phyloP scores from a whole-genome alignment of 257 asterid species.

The Coffea canephora region DNA sequence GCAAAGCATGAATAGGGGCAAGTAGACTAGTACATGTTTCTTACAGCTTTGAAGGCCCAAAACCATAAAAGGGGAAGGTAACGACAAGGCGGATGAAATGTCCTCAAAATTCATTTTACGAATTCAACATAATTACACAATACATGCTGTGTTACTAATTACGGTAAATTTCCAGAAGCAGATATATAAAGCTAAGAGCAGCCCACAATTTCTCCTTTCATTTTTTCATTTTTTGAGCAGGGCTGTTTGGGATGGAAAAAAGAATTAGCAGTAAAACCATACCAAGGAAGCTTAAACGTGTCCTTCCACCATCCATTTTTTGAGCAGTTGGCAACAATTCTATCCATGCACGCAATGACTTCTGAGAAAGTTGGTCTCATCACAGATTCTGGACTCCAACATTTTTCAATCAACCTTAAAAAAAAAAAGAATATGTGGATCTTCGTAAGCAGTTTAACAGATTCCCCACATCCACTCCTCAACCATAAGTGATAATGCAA shows the following conservation, averaged over 20 bases:
- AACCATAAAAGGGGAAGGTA: no score
- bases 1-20: no score
- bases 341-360: slow-evolving; percentile 68
- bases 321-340: slow-evolving; percentile 59
- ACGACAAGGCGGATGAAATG: no score
- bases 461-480: no score
- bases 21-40: no score
- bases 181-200: neutral
- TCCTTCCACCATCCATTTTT: slow-evolving; percentile 99
- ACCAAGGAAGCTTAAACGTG: slow-evolving; percentile 96
- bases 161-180: neutral
- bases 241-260: neutral
- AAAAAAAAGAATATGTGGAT: neutral
- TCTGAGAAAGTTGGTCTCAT: slow-evolving; percentile 70
- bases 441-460: no score
- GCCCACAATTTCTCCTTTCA: neutral
- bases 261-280: slow-evolving; percentile 12
- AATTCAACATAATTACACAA: no score
- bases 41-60: no score
- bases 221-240: neutral
- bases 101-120: no score
- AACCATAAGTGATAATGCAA: no score
- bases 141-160: no score
- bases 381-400: slow-evolving; percentile 68
- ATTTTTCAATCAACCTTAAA: slow-evolving; percentile 81